Conservation (phyloP, 306 rosid genomes). For the Argentina anserina region DNA sequence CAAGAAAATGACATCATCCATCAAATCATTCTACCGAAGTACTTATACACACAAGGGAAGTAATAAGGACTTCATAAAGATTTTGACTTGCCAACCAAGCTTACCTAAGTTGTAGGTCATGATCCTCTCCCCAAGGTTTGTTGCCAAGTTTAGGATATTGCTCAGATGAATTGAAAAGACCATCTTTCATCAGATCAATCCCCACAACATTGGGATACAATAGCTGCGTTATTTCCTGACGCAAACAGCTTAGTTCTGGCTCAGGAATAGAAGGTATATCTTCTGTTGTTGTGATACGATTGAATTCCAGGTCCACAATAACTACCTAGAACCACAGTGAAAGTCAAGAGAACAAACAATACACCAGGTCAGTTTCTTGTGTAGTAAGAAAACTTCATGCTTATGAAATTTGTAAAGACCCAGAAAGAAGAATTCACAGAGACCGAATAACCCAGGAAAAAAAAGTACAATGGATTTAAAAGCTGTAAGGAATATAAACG, state of each 20-base stretch:
- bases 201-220: slow-evolving; percentile 82
- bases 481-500: background rate
- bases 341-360: slow-evolving; percentile 9
- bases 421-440: background rate
- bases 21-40: background rate
- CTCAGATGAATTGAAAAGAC: slow-evolving; percentile 47
- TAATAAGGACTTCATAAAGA: slow-evolving; percentile 21
- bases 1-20: background rate
- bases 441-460: background rate
- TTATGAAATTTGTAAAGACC: background rate
- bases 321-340: slow-evolving; percentile 61
- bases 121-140: slow-evolving; percentile 95
- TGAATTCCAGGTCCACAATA: slow-evolving; percentile 90
- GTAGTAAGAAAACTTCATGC: background rate
- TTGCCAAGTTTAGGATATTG: slow-evolving; percentile 50
- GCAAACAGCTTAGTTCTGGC: slow-evolving; percentile 75
- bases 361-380: slow-evolving; percentile 5
- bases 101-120: slow-evolving; percentile 93
- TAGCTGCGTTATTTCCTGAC: slow-evolving; percentile 68
- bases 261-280: slow-evolving; percentile 97
- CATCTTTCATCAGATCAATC: slow-evolving; percentile 75
- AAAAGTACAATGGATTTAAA: too few relatives aligned
- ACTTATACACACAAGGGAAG: slow-evolving; percentile 2
- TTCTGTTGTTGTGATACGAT: slow-evolving; percentile 78
- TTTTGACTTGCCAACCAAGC: slow-evolving; percentile 30